phyloP scores from a whole-genome alignment of 257 asterid genomes.

The Mentha longifolia region DNA sequence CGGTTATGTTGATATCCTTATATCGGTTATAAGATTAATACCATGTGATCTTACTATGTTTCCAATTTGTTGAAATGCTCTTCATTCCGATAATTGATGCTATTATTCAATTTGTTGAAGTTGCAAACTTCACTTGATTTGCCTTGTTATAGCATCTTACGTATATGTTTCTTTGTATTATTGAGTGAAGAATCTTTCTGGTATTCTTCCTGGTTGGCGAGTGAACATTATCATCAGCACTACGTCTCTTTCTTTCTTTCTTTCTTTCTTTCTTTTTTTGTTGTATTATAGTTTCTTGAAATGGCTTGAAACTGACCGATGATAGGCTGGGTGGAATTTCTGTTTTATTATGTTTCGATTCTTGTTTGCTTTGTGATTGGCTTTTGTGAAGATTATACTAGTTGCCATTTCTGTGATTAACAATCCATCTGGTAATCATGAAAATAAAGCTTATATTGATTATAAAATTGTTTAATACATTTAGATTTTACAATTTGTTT shows the following conservation, averaged over 20 bases:
- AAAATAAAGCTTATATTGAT: no score
- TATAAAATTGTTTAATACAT: no score
- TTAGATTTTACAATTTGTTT: no score
- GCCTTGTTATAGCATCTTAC: not conserved
- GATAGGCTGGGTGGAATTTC: not conserved
- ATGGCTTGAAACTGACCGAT: not conserved
- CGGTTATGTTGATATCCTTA: constrained; percentile 15
- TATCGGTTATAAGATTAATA: not conserved
- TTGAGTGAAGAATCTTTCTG: not conserved
- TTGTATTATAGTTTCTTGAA: not conserved
- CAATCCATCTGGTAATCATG: no score
- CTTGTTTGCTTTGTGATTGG: no score
- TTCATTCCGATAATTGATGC: not conserved
- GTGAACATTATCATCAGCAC: no score
- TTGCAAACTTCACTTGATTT: not conserved
- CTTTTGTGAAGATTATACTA: no score
- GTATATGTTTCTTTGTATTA: not conserved
- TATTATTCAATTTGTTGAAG: not conserved
- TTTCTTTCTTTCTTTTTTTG: no score
- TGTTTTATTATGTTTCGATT: not conserved
- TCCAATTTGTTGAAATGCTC: not conserved
- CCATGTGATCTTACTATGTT: constrained; percentile 17
- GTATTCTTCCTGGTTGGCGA: not conserved
- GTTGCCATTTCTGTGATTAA: no score
- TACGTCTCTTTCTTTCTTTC: not conserved